A percentile compares a stretch with the other conserved stretches of the same genome.
Evolutionary conservation across 2,329 filamentous ascomycete species (phyloP).

Genomic region (Biscogniauxia sp.): DNA sequence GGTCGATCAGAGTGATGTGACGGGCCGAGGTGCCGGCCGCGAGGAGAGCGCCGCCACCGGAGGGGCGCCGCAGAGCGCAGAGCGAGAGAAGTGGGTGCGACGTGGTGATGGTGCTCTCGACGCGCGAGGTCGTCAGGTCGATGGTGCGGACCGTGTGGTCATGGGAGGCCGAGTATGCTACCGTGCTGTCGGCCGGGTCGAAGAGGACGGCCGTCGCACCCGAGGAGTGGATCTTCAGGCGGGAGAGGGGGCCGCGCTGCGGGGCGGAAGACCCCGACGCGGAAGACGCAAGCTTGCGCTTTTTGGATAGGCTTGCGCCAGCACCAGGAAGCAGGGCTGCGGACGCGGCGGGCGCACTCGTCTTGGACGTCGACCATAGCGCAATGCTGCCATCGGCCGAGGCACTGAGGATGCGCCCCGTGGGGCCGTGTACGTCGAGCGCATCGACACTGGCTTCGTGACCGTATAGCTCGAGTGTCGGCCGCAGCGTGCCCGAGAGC

Average conservation of each 20-base stretch:
- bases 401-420: conserved; percentile 78
- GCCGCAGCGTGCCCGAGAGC: conserved; percentile 62
- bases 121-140: conserved; percentile 76
- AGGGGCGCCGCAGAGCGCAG: conserved; percentile 62
- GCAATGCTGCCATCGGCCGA: conserved; percentile 80
- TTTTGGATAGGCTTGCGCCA: conserved; percentile 65
- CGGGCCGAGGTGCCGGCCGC: conserved; percentile 79
- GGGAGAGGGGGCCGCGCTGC: conserved; percentile 74
- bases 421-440: conserved; percentile 69
- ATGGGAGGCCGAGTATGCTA: conserved; percentile 87
- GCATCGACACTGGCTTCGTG: conserved; percentile 74
- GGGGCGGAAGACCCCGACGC: conserved; percentile 54
- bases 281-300: conserved; percentile 62
- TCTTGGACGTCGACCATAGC: conserved; percentile 83
- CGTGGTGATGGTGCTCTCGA: conserved; percentile 81
- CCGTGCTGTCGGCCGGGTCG: conserved; percentile 78
- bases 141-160: conserved; percentile 91
- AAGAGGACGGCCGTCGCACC: conserved; percentile 80
- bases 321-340: conserved; percentile 65
- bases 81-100: conserved; percentile 81
- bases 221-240: conserved; percentile 70
- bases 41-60: conserved; percentile 49
- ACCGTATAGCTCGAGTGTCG: conserved; percentile 78
- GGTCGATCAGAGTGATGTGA: conserved; percentile 91
- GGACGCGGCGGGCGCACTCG: conserved; percentile 71